These are phyloP conservation scores for Pythium phragmitis DNA, from an alignment of 352 stramenopile species.

Conservation along the genomic window DNA sequence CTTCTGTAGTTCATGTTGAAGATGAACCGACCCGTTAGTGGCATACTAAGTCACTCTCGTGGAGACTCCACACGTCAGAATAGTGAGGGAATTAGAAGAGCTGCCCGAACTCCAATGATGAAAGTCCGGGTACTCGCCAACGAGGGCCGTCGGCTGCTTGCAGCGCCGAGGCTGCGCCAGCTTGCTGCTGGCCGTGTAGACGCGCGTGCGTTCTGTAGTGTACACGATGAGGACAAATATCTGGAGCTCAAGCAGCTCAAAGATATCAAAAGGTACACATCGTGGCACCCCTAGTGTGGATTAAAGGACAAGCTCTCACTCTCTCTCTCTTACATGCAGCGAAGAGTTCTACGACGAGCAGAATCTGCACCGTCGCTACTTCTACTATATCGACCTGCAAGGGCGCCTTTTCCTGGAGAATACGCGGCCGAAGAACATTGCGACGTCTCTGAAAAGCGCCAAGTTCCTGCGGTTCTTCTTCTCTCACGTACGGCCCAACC, in stretches of 20 bases:
- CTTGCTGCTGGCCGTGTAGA: background rate
- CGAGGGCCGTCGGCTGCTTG: background rate
- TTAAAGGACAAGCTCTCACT: background rate
- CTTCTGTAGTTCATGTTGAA: background rate
- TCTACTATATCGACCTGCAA: conserved; percentile 86
- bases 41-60: conserved; percentile 6
- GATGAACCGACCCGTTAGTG: background rate
- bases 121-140: background rate
- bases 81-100: background rate
- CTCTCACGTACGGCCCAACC: conserved; percentile 55
- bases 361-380: conserved; percentile 59
- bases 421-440: conserved; percentile 82
- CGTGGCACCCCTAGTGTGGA: too few relatives aligned
- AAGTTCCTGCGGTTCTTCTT: conserved; percentile 87
- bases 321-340: conserved; percentile 24
- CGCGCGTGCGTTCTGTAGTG: conserved; percentile 7
- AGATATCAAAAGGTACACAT: conserved; percentile 72
- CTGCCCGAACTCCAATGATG: background rate
- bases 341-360: conserved; percentile 77
- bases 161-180: background rate
- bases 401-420: conserved; percentile 78
- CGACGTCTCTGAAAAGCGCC: conserved; percentile 77
- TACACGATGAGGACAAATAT: conserved; percentile 59
- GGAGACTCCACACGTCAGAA: background rate
- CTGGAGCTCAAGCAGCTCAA: conserved; percentile 74